phyloP scores from a whole-genome alignment of 768 basidiomycete genomes.

The Naganishia friedmannii region DNA sequence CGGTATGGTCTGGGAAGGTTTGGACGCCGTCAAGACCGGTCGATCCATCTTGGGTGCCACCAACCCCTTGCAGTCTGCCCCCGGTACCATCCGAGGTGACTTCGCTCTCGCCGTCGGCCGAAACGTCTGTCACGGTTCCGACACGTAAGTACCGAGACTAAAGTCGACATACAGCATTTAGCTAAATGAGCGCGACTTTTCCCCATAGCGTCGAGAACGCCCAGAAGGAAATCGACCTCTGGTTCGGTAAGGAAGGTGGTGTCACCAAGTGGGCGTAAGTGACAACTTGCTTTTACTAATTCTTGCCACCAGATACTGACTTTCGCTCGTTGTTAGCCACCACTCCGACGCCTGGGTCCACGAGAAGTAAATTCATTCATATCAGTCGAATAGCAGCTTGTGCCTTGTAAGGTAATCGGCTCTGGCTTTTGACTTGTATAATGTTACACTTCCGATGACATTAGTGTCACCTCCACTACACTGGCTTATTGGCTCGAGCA shows the following conservation, averaged over 20 bases:
- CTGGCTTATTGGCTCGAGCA: background rate
- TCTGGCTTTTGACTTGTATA: background rate
- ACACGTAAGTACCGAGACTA: background rate
- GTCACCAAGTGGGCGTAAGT: constrained; percentile 47
- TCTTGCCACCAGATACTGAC: constrained; percentile 46
- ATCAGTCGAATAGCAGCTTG: background rate
- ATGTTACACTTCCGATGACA: background rate
- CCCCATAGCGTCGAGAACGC: constrained; percentile 55
- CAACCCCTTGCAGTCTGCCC: constrained; percentile 84
- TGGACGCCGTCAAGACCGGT: constrained; percentile 67
- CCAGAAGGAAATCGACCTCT: constrained; percentile 91
- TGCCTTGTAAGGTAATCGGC: background rate
- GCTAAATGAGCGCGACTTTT: constrained; percentile 31
- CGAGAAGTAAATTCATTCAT: constrained; percentile 29
- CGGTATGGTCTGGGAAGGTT: constrained; percentile 79
- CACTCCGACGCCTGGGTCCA: constrained; percentile 31
- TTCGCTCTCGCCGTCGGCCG: constrained; percentile 86
- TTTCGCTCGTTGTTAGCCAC: background rate
- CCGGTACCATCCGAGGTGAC: constrained; percentile 94
- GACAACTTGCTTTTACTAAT: background rate
- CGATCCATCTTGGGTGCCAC: constrained; percentile 94
- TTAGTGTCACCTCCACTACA: background rate
- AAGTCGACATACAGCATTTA: background rate
- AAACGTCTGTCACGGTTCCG: constrained; percentile 47
- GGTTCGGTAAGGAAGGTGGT: constrained; percentile 51